A percentile compares a stretch with the other conserved stretches of the same genome.
phyloP scores from a whole-genome alignment of 1,284 basidiomycete genomes.

The Austroboletus niveus region DNA sequence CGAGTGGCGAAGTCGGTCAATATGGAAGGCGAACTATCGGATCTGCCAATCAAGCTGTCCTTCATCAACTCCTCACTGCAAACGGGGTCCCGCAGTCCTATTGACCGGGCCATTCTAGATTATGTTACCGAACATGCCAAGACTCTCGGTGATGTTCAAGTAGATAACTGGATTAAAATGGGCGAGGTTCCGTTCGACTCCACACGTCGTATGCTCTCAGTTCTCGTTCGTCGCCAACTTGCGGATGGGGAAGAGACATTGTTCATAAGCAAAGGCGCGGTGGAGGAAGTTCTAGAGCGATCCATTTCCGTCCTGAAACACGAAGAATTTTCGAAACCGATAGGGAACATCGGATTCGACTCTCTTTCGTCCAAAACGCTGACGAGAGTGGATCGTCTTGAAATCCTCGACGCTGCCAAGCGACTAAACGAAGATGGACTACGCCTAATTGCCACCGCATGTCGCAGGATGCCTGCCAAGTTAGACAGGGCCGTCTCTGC shows the following conservation, averaged over 20 bases:
- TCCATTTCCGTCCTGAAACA: conserved; percentile 24
- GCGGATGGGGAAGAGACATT: conserved; percentile 19
- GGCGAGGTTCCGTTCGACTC: conserved; percentile 35
- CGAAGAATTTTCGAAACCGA: conserved; percentile 17
- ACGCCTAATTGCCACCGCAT: conserved; percentile 31
- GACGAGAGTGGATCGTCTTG: conserved; percentile 19
- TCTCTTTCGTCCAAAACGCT: conserved; percentile 13
- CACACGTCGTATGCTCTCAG: conserved; percentile 31
- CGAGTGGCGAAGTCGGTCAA: conserved; percentile 31
- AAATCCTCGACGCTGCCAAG: conserved; percentile 28
- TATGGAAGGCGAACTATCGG: conserved; percentile 19
- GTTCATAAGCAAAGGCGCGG: conserved; percentile 31
- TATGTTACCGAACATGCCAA: conserved; percentile 23
- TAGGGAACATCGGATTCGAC: conserved; percentile 16
- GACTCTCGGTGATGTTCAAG: conserved; percentile 6
- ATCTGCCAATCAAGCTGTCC: conserved; percentile 26
- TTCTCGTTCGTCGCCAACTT: conserved; percentile 18
- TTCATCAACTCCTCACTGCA: conserved; percentile 30
- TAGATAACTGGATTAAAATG: conserved; percentile 26
- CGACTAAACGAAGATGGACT: conserved; percentile 32
- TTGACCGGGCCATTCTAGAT: conserved; percentile 31
- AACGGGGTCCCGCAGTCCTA: conserved; percentile 32
- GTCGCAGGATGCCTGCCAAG: conserved; percentile 22
- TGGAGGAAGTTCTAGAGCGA: conserved; percentile 32
- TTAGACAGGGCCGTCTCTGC: conserved; percentile 13